Evolutionary conservation across 1,139 yeast genomes (phyloP).

Genomic region (Sugiyamaella paludigena): DNA sequence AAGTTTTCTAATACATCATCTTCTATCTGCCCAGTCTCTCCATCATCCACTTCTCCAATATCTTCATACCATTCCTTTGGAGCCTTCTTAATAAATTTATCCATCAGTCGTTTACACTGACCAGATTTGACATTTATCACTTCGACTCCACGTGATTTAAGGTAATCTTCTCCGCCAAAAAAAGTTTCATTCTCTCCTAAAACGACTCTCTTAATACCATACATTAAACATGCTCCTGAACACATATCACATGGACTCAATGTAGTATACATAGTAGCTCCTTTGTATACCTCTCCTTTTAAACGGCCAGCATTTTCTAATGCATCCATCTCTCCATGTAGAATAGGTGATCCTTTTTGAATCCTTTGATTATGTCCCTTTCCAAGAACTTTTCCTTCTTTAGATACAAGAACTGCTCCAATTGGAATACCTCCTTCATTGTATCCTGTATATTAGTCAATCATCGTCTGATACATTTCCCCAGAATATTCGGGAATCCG

Average conservation of each 20-base stretch:
- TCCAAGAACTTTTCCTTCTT: slow-evolving; percentile 78
- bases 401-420: slow-evolving; percentile 68
- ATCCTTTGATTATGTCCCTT: slow-evolving; percentile 86
- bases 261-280: slow-evolving; percentile 72
- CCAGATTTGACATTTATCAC: slow-evolving; percentile 63
- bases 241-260: slow-evolving; percentile 95
- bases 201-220: slow-evolving; percentile 82
- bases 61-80: slow-evolving; percentile 90
- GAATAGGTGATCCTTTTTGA: slow-evolving; percentile 68
- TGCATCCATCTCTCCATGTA: slow-evolving; percentile 90
- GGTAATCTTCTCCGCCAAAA: slow-evolving; percentile 71
- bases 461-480: background rate
- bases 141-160: slow-evolving; percentile 66
- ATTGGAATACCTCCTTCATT: slow-evolving; percentile 92
- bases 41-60: slow-evolving; percentile 53
- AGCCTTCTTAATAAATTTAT: slow-evolving; percentile 67
- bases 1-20: slow-evolving; percentile 7
- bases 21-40: slow-evolving; percentile 2
- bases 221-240: slow-evolving; percentile 85
- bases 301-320: slow-evolving; percentile 88
- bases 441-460: slow-evolving; percentile 43
- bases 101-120: slow-evolving; percentile 73
- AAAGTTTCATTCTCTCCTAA: slow-evolving; percentile 84
- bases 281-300: slow-evolving; percentile 59
- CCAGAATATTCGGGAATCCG: no score